Evolutionary conservation across 1,284 basidiomycete genomes (phyloP), one percentile per base, ranked within the genome.

Genomic region (Cutaneotrichosporon sp.): DNA sequence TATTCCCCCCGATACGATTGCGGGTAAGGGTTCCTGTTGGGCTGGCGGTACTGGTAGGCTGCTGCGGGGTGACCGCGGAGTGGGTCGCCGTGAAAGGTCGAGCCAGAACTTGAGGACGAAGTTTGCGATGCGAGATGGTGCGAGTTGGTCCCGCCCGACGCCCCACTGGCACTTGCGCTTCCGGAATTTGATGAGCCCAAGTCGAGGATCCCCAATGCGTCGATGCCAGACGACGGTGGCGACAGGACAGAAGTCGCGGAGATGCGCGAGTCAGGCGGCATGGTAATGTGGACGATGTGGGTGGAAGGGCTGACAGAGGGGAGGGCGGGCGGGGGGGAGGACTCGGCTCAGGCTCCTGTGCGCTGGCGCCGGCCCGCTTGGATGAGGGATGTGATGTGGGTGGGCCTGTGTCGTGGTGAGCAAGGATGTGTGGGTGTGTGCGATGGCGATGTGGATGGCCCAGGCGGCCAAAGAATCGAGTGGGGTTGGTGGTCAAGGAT

Each of bases 131-230:
- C 30, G 53, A 34, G 53, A 56, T 56, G 47, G 47, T 42, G 42
- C 42, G 42, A 0, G 42, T 46, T 46, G 42, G 47, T 22, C n/a
- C 32, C 53, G 53, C 53, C 13, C 8, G 13, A 18, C 11, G 16
- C 38, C 5, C 38, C 55, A 22, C 55, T 56, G 11, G 55, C 55
- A 30, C 55, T 56, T 1, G 36, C 55, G 14, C 21, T 36, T 51
- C 57, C 22, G 32, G 36, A 21, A 16, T 13, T 56, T 22, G 58
- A 51, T 11, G 52, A 38, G 50, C 42, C 58, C 22, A 56, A n/a
- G 60, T 65, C 64, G 26, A 62, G 51, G n/a, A 62, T 56, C 13
- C 64, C 60, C 40, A 65, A 38, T 11, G 64, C 60, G 0, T 62
- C 57, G 42, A 65, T 56, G 21, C 46, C 56, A 13, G 64, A 40